A percentile compares a stretch with the other conserved stretches of the same genome.
Evolutionary conservation across 1,284 basidiomycete species (phyloP).

Genomic region (Termitomyces sp.): DNA sequence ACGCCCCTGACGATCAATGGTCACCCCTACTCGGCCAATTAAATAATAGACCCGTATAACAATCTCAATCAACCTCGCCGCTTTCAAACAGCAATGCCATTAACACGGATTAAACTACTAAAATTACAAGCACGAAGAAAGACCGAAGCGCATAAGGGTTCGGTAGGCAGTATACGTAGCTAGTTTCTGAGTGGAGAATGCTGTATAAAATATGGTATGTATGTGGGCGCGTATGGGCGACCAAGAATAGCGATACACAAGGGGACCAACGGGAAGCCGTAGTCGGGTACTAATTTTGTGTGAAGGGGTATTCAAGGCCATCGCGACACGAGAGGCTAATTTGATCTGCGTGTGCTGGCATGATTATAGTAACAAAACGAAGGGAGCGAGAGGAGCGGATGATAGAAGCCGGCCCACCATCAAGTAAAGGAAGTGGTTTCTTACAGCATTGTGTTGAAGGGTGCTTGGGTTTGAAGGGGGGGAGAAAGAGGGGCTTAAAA

Average conservation of each 20-base stretch:
- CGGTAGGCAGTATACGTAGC: not conserved
- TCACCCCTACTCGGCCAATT: too few species aligned
- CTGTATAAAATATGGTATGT: not conserved
- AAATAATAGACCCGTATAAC: too few species aligned
- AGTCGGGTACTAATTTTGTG: slow-evolving; percentile 12
- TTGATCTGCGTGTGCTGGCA: slow-evolving; percentile 18
- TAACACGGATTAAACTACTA: not conserved
- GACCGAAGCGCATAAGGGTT: not conserved
- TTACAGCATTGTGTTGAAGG: slow-evolving; percentile 9
- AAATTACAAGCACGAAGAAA: slow-evolving; percentile 2
- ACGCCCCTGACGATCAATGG: not conserved
- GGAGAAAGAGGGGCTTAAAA: not conserved
- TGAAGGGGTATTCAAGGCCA: slow-evolving; percentile 16
- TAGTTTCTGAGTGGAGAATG: not conserved
- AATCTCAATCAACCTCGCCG: not conserved
- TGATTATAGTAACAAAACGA: not conserved
- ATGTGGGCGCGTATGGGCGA: not conserved
- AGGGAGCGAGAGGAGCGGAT: not conserved
- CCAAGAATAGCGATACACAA: slow-evolving; percentile 17
- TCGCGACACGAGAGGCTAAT: slow-evolving; percentile 15
- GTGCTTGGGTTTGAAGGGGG: not conserved
- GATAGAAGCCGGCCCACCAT: slow-evolving; percentile 3
- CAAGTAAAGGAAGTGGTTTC: slow-evolving; percentile 6
- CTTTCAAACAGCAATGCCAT: not conserved
- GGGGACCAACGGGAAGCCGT: not conserved